phyloP scores from a whole-genome alignment of 1,284 basidiomycete species.

The Austroboletus rostrupii region DNA sequence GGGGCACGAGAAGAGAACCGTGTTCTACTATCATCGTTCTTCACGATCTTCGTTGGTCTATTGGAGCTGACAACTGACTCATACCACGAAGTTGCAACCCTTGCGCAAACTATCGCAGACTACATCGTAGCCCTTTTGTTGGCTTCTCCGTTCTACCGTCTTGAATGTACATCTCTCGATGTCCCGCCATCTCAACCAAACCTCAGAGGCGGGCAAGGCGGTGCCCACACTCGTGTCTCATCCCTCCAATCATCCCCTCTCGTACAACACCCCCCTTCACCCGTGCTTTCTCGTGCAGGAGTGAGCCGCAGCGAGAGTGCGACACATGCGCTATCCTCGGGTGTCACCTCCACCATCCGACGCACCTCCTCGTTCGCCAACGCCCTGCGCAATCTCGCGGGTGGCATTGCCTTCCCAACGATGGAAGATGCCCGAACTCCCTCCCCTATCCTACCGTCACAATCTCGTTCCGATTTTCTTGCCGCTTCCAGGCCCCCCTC shows the following conservation, averaged over 20 bases:
- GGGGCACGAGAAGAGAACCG: slow-evolving; percentile 73
- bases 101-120: slow-evolving; percentile 90
- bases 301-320: slow-evolving; percentile 60
- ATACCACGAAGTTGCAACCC: slow-evolving; percentile 86
- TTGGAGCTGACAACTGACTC: slow-evolving; percentile 92
- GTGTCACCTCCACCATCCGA: slow-evolving; percentile 64
- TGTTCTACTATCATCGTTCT: slow-evolving; percentile 84
- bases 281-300: slow-evolving; percentile 42
- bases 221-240: slow-evolving; percentile 46
- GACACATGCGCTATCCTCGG: slow-evolving; percentile 52
- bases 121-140: slow-evolving; percentile 88
- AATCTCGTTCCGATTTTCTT: slow-evolving; percentile 31
- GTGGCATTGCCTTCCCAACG: slow-evolving; percentile 63
- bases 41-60: slow-evolving; percentile 87
- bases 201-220: slow-evolving; percentile 23
- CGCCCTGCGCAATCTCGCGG: slow-evolving; percentile 74
- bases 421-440: slow-evolving; percentile 50
- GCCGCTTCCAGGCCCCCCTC: slow-evolving; percentile 68
- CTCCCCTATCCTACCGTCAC: slow-evolving; percentile 30
- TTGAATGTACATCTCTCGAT: slow-evolving; percentile 64
- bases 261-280: slow-evolving; percentile 34
- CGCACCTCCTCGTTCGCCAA: slow-evolving; percentile 84
- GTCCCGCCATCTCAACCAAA: slow-evolving; percentile 40
- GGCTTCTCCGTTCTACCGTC: slow-evolving; percentile 79
- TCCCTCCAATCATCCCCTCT: slow-evolving; percentile 47